These are phyloP conservation scores for Dissophora ornata DNA, from an alignment of 192 early-diverging fungal genomes.

Conservation along the genomic window DNA sequence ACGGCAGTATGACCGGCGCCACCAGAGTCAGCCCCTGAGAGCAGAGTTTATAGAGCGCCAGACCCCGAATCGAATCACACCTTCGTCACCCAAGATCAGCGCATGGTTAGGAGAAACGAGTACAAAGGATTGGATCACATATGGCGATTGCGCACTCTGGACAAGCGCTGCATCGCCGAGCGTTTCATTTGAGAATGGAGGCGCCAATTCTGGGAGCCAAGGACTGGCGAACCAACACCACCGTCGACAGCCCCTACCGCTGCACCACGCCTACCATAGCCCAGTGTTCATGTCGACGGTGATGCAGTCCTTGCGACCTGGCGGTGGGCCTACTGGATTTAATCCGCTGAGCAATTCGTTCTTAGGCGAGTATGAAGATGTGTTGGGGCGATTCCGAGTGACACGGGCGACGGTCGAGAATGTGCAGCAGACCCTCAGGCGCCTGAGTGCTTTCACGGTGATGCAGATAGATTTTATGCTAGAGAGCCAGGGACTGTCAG, in stretches of 20 bases:
- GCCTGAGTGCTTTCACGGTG: slow-evolving; percentile 17
- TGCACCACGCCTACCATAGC: slow-evolving; percentile 24
- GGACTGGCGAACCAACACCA: slow-evolving; percentile 2
- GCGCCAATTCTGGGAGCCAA: background rate
- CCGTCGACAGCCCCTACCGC: slow-evolving; percentile 9
- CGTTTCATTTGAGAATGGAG: slow-evolving; percentile 31
- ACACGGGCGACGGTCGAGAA: slow-evolving; percentile 5
- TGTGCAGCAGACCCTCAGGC: background rate
- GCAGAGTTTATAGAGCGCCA: slow-evolving; percentile 1
- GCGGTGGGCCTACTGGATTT: background rate
- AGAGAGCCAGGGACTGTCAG: slow-evolving; percentile 26
- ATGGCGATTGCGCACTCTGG: slow-evolving; percentile 50
- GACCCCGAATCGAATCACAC: background rate
- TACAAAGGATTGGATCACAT: slow-evolving; percentile 39
- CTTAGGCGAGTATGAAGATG: slow-evolving; percentile 17
- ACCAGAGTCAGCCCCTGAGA: background rate
- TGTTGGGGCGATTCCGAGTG: slow-evolving; percentile 18
- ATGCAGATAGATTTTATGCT: slow-evolving; percentile 31
- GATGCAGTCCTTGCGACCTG: background rate
- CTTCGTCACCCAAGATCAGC: slow-evolving; percentile 16
- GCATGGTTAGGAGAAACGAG: slow-evolving; percentile 49
- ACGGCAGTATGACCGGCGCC: background rate
- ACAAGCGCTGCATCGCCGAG: slow-evolving; percentile 18
- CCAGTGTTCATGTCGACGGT: background rate
- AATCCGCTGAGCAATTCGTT: background rate